Percentiles rank a stretch among this genome's conserved stretches.
phyloP scores from a whole-genome alignment of 2,329 filamentous ascomycete species.

The Claviceps capensis region DNA sequence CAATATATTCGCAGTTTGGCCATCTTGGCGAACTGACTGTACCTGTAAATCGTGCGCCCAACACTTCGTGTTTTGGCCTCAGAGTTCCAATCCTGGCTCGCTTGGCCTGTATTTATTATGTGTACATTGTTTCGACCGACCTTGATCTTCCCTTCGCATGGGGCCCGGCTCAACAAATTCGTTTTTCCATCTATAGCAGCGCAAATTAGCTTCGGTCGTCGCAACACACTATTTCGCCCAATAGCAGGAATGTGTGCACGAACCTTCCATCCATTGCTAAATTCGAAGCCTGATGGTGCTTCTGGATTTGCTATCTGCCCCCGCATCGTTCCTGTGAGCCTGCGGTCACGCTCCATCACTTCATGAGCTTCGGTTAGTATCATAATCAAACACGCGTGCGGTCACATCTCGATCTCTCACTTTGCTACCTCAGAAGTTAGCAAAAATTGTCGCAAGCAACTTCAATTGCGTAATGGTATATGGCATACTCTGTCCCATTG shows the following conservation, averaged over 20 bases:
- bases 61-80: not conserved
- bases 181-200: constrained; percentile 37
- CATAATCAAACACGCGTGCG: constrained; percentile 1
- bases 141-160: not conserved
- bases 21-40: not conserved
- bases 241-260: constrained; percentile 7
- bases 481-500: constrained; percentile 46
- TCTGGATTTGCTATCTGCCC: constrained; percentile 42
- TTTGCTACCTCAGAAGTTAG: constrained; percentile 35
- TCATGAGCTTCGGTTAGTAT: not conserved
- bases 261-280: constrained; percentile 53
- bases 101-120: constrained; percentile 3
- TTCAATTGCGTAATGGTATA: not conserved
- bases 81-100: not conserved
- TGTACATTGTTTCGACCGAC: constrained; percentile 7
- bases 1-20: not conserved
- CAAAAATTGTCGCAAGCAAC: not conserved
- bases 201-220: constrained; percentile 1
- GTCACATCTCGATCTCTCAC: constrained; percentile 20
- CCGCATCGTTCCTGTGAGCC: constrained; percentile 44
- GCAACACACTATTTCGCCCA: not conserved
- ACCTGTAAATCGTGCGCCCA: not conserved
- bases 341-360: constrained; percentile 54
- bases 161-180: constrained; percentile 27
- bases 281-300: constrained; percentile 45